Conservation (phyloP, 768 basidiomycete genomes). For the Leccinum barrowsii region DNA sequence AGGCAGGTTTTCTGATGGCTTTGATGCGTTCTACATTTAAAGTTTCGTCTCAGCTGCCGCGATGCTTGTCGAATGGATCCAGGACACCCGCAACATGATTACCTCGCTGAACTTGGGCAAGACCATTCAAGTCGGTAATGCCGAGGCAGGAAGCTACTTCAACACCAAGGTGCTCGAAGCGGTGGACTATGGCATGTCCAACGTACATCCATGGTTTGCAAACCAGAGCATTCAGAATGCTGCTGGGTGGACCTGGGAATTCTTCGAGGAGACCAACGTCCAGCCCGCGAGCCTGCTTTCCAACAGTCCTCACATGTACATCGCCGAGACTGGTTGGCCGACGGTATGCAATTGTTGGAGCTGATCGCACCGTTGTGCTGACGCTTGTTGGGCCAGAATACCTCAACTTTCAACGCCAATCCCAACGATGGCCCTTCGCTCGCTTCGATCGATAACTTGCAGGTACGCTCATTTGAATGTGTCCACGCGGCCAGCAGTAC, state of each 20-base stretch:
- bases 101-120: constrained; percentile 52
- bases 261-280: constrained; percentile 71
- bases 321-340: constrained; percentile 93
- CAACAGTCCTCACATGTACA: constrained; percentile 80
- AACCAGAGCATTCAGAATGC: constrained; percentile 61
- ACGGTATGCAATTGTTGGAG: constrained; percentile 43
- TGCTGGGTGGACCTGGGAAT: constrained; percentile 77
- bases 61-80: constrained; percentile 63
- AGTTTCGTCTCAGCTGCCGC: constrained; percentile 42
- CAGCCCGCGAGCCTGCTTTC: constrained; percentile 48
- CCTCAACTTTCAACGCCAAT: constrained; percentile 51
- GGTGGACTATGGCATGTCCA: constrained; percentile 80
- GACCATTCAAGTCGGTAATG: constrained; percentile 66
- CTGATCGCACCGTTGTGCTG: neutral
- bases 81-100: constrained; percentile 60
- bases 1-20: constrained; percentile 13
- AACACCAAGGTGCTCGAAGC: constrained; percentile 60
- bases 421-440: constrained; percentile 64
- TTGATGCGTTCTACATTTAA: neutral
- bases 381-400: constrained; percentile 39
- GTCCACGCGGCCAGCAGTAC: neutral
- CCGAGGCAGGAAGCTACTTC: constrained; percentile 87
- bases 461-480: constrained; percentile 31
- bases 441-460: constrained; percentile 60
- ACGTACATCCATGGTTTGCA: constrained; percentile 96